Evolutionary conservation across 2,329 filamentous ascomycete genomes (phyloP).

Genomic region (Cladosporium sp.): DNA sequence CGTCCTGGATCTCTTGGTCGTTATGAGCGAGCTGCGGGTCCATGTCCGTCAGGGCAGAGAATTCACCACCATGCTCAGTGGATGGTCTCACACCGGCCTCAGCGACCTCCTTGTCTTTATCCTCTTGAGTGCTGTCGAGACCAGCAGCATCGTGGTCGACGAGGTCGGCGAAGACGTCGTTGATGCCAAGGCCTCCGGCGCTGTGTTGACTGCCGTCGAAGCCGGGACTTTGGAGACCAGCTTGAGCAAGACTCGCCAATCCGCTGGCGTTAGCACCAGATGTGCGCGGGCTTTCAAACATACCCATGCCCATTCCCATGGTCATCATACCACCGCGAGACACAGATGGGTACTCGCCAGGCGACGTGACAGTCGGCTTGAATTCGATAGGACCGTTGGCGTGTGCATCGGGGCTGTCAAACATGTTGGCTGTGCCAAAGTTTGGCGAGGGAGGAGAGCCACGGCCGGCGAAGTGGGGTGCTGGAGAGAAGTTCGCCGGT

Average conservation of each 20-base stretch:
- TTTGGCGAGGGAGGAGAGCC: constrained; percentile 26
- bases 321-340: constrained; percentile 18
- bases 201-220: constrained; percentile 36
- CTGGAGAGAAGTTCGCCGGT: constrained; percentile 28
- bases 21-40: background rate
- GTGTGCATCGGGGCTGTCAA: constrained; percentile 27
- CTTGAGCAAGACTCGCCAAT: constrained; percentile 23
- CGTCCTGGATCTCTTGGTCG: background rate
- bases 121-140: constrained; percentile 27
- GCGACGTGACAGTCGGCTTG: constrained; percentile 19
- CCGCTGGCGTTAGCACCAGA: constrained; percentile 17
- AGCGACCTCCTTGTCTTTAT: background rate
- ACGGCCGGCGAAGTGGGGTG: constrained; percentile 19
- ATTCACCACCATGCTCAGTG: background rate
- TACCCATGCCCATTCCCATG: constrained; percentile 23
- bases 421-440: constrained; percentile 32
- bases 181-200: constrained; percentile 33
- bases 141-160: constrained; percentile 33
- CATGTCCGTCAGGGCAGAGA: background rate
- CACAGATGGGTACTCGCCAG: constrained; percentile 14
- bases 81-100: background rate
- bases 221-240: constrained; percentile 33
- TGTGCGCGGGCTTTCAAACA: constrained; percentile 36
- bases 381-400: constrained; percentile 6
- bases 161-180: constrained; percentile 38